phyloP scores from a whole-genome alignment of 371 early-diverging fungal genomes.

The Capillidium heterosporum region DNA sequence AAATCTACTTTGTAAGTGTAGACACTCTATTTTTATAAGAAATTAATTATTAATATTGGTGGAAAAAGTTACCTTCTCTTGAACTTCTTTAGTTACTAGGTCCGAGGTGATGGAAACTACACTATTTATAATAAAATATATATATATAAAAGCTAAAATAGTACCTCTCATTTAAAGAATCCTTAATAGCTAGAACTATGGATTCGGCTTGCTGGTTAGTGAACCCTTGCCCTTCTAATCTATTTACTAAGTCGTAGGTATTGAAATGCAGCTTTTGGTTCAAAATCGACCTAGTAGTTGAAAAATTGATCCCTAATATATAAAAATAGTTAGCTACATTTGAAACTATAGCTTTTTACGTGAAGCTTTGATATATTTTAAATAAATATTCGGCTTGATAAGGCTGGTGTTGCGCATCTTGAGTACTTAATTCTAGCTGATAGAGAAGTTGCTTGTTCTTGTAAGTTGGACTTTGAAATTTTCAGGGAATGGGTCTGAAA shows the following conservation, averaged over 20 bases:
- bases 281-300: too few species aligned
- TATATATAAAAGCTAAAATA: background rate
- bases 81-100: slow-evolving; percentile 10
- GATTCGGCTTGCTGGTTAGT: slow-evolving; percentile 53
- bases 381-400: too few species aligned
- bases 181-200: slow-evolving; percentile 48
- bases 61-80: slow-evolving; percentile 9
- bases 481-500: too few species aligned
- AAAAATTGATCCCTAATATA: too few species aligned
- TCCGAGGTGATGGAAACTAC: slow-evolving; percentile 3
- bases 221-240: slow-evolving; percentile 57
- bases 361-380: too few species aligned
- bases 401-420: too few species aligned
- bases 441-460: too few species aligned
- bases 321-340: too few species aligned
- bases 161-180: slow-evolving; percentile 63
- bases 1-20: slow-evolving; percentile 83
- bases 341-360: too few species aligned
- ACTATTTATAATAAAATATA: slow-evolving; percentile 3
- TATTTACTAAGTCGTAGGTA: slow-evolving; percentile 55
- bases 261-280: too few species aligned
- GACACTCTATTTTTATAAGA: slow-evolving; percentile 26
- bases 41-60: background rate
- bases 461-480: too few species aligned
- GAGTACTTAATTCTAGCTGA: too few species aligned